Base-by-base conservation (phyloP, 306 rosid species). In the Ammopiptanthus mongolicus region DNA sequence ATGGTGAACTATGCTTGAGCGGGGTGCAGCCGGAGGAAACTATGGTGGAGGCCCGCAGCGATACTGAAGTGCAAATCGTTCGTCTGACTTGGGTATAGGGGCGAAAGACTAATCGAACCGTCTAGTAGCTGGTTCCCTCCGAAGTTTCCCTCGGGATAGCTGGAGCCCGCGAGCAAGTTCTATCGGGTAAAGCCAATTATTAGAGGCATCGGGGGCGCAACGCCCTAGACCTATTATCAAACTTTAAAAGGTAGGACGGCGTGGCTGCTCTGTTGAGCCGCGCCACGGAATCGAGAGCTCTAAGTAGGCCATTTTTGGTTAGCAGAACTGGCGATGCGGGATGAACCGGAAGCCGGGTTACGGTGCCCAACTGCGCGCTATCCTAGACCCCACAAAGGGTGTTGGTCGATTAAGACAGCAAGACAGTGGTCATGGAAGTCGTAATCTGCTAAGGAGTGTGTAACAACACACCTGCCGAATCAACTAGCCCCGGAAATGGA, bases 1-100 rank as follows among this genome's bases (percentile, higher is more conserved):
- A 84, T 84, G 84, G 82, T 79, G 81, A 79, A 79, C 83, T 83
- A 78, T 83, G 86, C 86, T 69, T 82, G 65, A 74, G 81, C 78
- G 66, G 79, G 87, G 84, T 57, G 81, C 79, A 83, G 87, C 84
- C 79, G 75, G 52, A 53, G 75, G 75, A 70, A 70, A 70, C 75
- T 53, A 50, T 53, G 52, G 51, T 70, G 51, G 52, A 70, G 64
- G 75, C 50, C 46, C 50, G 64, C 66, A 71, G 67, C 66, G 77
- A n/a, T 56, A 2, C 56, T 56, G 56, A 71, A 42, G 66, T 70
- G 75, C 65, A 70, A 70, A 70, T 70, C 52, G 65, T 14, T 69
- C 75, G 50, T 69, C 75, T n/a, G 42, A 69, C 25, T 52, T 69
- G 50, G 48, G 63, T 31, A 69, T n/a, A 69, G 50, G 75, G 65